phyloP scores from a whole-genome alignment of 768 basidiomycete species.

The Boletus eberwhitei region DNA sequence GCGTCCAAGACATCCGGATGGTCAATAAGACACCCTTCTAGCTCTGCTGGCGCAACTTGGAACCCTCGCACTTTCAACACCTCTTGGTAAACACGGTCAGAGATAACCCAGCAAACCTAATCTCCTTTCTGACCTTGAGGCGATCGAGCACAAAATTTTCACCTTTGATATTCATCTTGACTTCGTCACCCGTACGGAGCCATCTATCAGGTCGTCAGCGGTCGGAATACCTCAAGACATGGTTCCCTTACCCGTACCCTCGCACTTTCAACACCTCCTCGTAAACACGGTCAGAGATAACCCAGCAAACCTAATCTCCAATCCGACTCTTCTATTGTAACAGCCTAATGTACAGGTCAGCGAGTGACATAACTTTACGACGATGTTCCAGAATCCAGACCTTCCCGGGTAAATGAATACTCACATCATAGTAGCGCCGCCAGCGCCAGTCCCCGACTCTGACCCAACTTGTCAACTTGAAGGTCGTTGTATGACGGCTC shows the following conservation, averaged over 20 bases:
- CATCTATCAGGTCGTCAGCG: conserved; percentile 37
- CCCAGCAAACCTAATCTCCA: background rate
- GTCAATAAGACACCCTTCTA: conserved; percentile 60
- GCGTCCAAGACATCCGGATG: conserved; percentile 60
- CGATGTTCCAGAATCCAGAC: conserved; percentile 26
- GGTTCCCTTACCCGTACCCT: conserved; percentile 38
- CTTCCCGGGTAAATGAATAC: conserved; percentile 43
- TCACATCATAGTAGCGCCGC: no score
- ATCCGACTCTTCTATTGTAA: no score
- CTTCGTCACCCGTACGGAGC: conserved; percentile 72
- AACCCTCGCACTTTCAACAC: conserved; percentile 62
- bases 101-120: background rate
- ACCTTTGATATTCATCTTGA: conserved; percentile 54
- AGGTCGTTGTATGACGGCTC: no score
- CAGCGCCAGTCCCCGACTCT: no score
- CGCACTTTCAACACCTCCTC: conserved; percentile 73
- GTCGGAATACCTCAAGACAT: background rate
- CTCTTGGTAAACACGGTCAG: conserved; percentile 41
- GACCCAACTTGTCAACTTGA: no score
- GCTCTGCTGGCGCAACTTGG: conserved; percentile 63
- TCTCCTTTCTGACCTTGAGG: conserved; percentile 49
- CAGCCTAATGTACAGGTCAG: conserved; percentile 38
- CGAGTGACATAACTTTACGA: background rate
- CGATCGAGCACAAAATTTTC: conserved; percentile 73
- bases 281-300: background rate